phyloP scores from a whole-genome alignment of 1,284 basidiomycete genomes.

The Coniferiporia weirii region DNA sequence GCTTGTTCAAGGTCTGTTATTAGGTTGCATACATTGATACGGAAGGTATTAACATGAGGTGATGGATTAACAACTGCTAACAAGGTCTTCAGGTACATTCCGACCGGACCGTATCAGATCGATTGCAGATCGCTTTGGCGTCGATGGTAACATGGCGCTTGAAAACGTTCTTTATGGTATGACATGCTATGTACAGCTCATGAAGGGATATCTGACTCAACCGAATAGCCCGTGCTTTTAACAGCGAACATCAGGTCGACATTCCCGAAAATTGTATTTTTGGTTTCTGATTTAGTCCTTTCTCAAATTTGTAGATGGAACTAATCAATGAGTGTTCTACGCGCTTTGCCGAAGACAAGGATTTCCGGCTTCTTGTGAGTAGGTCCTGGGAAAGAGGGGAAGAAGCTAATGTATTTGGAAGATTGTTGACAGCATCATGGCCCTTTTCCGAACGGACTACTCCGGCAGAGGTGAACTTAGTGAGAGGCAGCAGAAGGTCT shows the following conservation, averaged over 20 bases:
- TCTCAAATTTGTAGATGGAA: conserved; percentile 65
- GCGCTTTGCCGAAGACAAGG: conserved; percentile 79
- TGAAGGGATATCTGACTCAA: conserved; percentile 1
- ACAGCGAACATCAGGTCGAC: conserved; percentile 79
- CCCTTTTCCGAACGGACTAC: conserved; percentile 88
- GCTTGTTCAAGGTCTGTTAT: background rate
- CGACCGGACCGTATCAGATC: conserved; percentile 85
- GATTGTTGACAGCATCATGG: conserved; percentile 95
- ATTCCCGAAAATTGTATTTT: background rate
- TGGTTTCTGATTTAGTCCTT: background rate
- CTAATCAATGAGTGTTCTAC: conserved; percentile 80
- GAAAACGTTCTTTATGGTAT: conserved; percentile 83
- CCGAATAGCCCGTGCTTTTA: conserved; percentile 72
- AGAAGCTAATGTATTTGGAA: conserved; percentile 27
- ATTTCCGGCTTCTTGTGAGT: conserved; percentile 63
- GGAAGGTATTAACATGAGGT: conserved; percentile 49
- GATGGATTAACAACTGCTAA: background rate
- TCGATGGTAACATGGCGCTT: conserved; percentile 80
- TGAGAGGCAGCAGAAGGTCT: conserved; percentile 85
- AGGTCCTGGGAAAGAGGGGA: background rate
- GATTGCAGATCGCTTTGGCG: conserved; percentile 88
- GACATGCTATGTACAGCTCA: conserved; percentile 9
- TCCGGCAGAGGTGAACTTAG: conserved; percentile 89
- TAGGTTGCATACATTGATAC: conserved; percentile 92
- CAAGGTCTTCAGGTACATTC: conserved; percentile 64